Percentiles rank a stretch among this genome's conserved stretches.
These are phyloP conservation scores for Daldinia sp. DNA, from an alignment of 2,329 filamentous ascomycete genomes.

Conservation along the genomic window DNA sequence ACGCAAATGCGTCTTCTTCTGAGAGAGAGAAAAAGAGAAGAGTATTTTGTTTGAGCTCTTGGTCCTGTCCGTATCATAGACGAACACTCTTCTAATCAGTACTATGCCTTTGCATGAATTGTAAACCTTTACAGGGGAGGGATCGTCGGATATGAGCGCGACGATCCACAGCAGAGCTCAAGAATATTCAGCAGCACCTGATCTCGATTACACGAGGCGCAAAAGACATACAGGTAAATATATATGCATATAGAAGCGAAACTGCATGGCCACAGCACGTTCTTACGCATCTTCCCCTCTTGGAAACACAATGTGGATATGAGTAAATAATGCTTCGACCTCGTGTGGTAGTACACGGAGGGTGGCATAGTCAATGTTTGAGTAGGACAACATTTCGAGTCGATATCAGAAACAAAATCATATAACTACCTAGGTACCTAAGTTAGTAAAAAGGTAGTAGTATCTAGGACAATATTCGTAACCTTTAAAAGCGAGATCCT, in stretches of 20 bases:
- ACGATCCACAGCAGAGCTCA: slow-evolving; percentile 33
- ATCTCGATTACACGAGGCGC: slow-evolving; percentile 36
- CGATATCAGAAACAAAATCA: background rate
- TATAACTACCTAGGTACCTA: too few species aligned
- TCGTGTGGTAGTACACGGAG: slow-evolving; percentile 20
- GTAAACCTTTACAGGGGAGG: slow-evolving; percentile 5
- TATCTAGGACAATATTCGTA: background rate
- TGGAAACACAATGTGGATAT: slow-evolving; percentile 8
- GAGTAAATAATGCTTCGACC: slow-evolving; percentile 6
- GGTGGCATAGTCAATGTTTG: background rate
- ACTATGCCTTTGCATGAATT: background rate
- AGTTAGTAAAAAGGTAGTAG: background rate
- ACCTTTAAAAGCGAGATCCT: background rate
- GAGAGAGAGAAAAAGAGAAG: background rate
- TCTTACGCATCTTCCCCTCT: background rate
- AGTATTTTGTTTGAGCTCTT: background rate
- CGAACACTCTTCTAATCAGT: background rate
- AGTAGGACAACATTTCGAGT: background rate
- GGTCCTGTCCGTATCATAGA: background rate
- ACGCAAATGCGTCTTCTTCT: background rate
- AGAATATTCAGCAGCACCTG: slow-evolving; percentile 37
- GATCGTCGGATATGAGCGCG: slow-evolving; percentile 24
- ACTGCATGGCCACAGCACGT: slow-evolving; percentile 24
- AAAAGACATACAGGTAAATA: slow-evolving; percentile 31
- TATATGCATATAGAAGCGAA: slow-evolving; percentile 30